These are phyloP conservation scores for Ceratobasidium sp. DNA, from an alignment of 1,284 basidiomycete species.

Conservation along the genomic window DNA sequence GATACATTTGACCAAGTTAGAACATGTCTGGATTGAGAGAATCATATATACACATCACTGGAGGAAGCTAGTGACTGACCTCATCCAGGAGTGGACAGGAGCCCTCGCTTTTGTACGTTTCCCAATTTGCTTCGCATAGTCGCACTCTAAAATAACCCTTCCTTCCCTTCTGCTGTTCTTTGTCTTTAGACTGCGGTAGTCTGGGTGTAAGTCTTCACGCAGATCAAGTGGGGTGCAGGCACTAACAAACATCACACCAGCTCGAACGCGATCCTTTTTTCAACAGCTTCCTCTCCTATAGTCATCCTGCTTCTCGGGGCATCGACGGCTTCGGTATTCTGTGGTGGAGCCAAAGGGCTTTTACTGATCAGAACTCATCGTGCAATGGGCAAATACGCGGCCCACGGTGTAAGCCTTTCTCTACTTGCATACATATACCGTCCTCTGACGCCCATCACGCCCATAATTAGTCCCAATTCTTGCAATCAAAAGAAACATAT, in stretches of 20 bases:
- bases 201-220: slow-evolving; percentile 21
- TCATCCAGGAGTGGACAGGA: slow-evolving; percentile 28
- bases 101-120: slow-evolving; percentile 3
- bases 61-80: slow-evolving; percentile 17
- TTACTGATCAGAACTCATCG: slow-evolving; percentile 33
- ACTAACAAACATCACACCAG: background rate
- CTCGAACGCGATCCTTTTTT: slow-evolving; percentile 13
- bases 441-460: background rate
- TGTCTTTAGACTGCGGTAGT: slow-evolving; percentile 2
- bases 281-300: slow-evolving; percentile 16
- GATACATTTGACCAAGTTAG: slow-evolving; percentile 17
- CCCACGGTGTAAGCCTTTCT: slow-evolving; percentile 21
- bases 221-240: background rate
- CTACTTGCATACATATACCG: background rate
- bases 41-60: slow-evolving; percentile 38
- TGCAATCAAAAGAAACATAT: slow-evolving; percentile 33
- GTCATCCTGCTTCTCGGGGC: slow-evolving; percentile 12
- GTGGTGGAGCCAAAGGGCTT: slow-evolving; percentile 16
- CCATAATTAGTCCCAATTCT: slow-evolving; percentile 17
- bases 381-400: slow-evolving; percentile 32
- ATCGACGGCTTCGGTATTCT: slow-evolving; percentile 15
- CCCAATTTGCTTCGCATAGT: too few species aligned
- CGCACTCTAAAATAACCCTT: background rate
- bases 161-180: background rate
- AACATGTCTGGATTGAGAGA: slow-evolving; percentile 27